Evolutionary conservation across 306 rosid species (phyloP), one percentile per base, ranked within the genome.

Genomic region (Prunus mongolica): DNA sequence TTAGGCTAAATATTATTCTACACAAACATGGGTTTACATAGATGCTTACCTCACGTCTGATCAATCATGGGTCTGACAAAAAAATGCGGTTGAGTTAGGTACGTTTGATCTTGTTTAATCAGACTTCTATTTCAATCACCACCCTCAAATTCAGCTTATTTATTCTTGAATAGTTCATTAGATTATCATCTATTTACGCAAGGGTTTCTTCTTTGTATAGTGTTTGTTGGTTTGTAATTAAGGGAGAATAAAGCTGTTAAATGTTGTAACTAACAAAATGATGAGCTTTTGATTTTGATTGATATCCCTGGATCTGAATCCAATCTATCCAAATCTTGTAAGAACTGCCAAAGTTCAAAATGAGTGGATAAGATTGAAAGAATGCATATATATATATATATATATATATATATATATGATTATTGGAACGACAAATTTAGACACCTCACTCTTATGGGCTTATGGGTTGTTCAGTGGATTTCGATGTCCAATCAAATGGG

Each of bases 361-460:
- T 19, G 22, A 19, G 62, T 18, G 74, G 20, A 19, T 32, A 32
- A 54, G 65, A 50, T 46, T 19, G 50, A 13, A 70, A 12, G 18
- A 24, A 1, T 20, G 8, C 8, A 49, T 8, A 50, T 27, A 12
- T 11, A 71, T n/a, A 19, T 28, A 6, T 9, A 12, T 19, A 28
- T 24, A 24, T 12, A 12, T 11, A 71, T n/a, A 19, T 28, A 6
- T 9, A 12, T 19, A 28, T 24, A 24, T 12, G 45, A 54, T 54
- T 30, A 71, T 20, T 72, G 9, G 55, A 34, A 72, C 66, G 67
- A 72, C 76, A 56, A 38, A 10, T 14, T 49, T 7, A 58, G 76
- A 73, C 68, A 24, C 56, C 68, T 60, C 45, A 12, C 30, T 44
- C 19, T 16, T 10, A 58, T 60, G 57, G 46, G 41, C 38, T 12